phyloP scores from a whole-genome alignment of 2,329 filamentous ascomycete genomes.

The Diaporthe amygdali region DNA sequence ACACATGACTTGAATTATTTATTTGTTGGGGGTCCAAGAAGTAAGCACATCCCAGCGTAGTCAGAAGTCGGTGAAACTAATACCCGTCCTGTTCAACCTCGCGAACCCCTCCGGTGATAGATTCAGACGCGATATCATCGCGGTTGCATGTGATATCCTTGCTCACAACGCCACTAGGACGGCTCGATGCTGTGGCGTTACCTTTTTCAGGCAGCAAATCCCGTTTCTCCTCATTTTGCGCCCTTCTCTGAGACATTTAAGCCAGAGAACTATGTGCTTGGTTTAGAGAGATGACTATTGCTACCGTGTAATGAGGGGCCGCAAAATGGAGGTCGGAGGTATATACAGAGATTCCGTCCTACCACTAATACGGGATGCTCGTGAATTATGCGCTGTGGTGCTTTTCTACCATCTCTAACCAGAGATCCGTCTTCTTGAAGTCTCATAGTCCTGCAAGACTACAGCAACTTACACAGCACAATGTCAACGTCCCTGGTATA shows the following conservation, averaged over 20 bases:
- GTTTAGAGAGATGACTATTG: neutral
- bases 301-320: neutral
- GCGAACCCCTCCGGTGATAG: neutral
- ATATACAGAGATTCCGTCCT: neutral
- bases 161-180: neutral
- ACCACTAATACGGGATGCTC: neutral
- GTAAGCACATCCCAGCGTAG: neutral
- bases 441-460: neutral
- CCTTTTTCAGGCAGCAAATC: neutral
- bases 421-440: neutral
- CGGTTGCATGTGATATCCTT: slow-evolving; percentile 15
- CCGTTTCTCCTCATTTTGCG: neutral
- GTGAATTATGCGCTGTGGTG: neutral
- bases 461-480: neutral
- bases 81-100: neutral
- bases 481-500: neutral
- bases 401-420: too few species aligned
- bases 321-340: neutral
- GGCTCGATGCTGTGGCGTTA: neutral
- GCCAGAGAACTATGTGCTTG: neutral
- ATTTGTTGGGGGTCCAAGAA: neutral
- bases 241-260: neutral
- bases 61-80: neutral
- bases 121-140: neutral
- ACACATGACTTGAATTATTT: neutral